These are phyloP conservation scores for Fusarium coffeatum DNA, from an alignment of 2,329 filamentous ascomycete genomes.

Conservation along the genomic window DNA sequence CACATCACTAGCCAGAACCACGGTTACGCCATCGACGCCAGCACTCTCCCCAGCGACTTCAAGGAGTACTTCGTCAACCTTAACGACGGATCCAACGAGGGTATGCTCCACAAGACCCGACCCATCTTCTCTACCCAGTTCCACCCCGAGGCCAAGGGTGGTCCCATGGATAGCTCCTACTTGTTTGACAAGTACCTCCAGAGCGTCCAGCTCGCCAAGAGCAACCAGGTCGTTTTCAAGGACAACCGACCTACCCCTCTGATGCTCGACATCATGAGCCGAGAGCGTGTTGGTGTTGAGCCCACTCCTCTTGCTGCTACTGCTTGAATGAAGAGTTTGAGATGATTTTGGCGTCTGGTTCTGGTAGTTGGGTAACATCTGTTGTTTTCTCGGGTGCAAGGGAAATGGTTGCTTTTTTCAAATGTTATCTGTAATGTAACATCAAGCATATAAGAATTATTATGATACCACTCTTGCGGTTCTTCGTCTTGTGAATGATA, in stretches of 20 bases:
- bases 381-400: constrained; percentile 25
- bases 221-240: constrained; percentile 79
- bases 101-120: constrained; percentile 93
- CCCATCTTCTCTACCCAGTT: constrained; percentile 99
- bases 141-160: constrained; percentile 98
- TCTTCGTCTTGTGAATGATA: neutral
- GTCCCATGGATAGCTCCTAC: constrained; percentile 94
- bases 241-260: constrained; percentile 90
- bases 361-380: constrained; percentile 27
- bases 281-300: constrained; percentile 93
- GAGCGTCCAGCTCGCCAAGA: constrained; percentile 90
- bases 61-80: constrained; percentile 99
- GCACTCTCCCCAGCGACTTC: constrained; percentile 85
- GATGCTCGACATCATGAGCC: constrained; percentile 89
- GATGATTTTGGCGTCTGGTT: constrained; percentile 34
- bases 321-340: constrained; percentile 51
- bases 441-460: constrained; percentile 2
- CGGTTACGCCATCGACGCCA: constrained; percentile 92
- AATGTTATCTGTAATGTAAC: constrained; percentile 12
- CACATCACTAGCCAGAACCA: constrained; percentile 99
- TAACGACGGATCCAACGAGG: constrained; percentile 97
- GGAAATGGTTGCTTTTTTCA: constrained; percentile 13
- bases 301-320: constrained; percentile 66
- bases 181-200: constrained; percentile 97
- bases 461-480: neutral